Conservation (phyloP, 768 basidiomycete genomes). For the Rhodocollybia butyracea region DNA sequence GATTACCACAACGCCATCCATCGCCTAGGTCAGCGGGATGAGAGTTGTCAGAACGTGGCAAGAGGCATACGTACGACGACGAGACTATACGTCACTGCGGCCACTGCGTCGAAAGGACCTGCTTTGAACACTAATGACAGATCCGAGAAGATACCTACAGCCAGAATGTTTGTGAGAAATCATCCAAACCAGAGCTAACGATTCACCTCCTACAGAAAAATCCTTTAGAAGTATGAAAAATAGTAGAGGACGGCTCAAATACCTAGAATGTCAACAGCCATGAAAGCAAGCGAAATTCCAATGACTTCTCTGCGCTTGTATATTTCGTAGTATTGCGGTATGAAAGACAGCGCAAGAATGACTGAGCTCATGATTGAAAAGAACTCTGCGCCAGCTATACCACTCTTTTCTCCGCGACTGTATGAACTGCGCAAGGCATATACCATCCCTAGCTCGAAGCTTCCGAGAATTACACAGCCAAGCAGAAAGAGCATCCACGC, state of each 20-base stretch:
- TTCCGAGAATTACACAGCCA: conserved; percentile 46
- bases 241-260: neutral
- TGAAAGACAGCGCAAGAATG: conserved; percentile 49
- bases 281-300: conserved; percentile 70
- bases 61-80: conserved; percentile 34
- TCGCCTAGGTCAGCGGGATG: conserved; percentile 23
- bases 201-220: neutral
- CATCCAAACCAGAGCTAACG: neutral
- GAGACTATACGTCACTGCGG: conserved; percentile 44
- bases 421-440: conserved; percentile 51
- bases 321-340: conserved; percentile 77
- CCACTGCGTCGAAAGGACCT: conserved; percentile 41
- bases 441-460: conserved; percentile 58
- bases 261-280: conserved; percentile 57
- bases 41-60: neutral
- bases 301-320: conserved; percentile 57
- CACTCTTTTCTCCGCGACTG: conserved; percentile 19
- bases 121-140: conserved; percentile 49
- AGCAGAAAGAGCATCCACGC: conserved; percentile 33
- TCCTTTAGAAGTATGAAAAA: neutral
- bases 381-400: conserved; percentile 34
- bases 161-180: neutral
- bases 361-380: conserved; percentile 63
- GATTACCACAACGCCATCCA: conserved; percentile 47
- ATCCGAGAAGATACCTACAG: conserved; percentile 38